phyloP scores from a whole-genome alignment of 1,284 basidiomycete genomes.

The Bjerkandera adusta region DNA sequence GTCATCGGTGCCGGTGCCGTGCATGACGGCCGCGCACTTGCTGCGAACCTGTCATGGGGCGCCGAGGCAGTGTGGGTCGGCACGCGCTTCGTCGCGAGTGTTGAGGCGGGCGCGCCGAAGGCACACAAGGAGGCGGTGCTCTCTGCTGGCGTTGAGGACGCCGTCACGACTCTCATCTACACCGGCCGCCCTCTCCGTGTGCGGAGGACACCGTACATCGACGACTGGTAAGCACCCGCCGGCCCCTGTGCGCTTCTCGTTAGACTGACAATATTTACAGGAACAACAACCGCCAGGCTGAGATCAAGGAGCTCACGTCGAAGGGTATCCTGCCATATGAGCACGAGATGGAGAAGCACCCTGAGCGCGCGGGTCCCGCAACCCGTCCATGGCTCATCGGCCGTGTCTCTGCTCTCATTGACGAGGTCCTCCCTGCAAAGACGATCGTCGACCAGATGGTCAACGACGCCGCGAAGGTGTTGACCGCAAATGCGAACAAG shows the following conservation, averaged over 20 bases:
- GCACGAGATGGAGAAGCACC: conserved; percentile 70
- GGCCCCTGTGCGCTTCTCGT: too few relatives aligned
- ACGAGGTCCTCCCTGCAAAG: conserved; percentile 77
- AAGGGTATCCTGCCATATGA: conserved; percentile 77
- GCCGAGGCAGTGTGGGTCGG: conserved; percentile 74
- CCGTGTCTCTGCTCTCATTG: conserved; percentile 70
- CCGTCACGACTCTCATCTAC: conserved; percentile 75
- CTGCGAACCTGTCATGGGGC: conserved; percentile 79
- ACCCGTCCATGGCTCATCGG: conserved; percentile 75
- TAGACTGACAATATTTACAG: conserved; percentile 25
- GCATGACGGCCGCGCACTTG: conserved; percentile 78
- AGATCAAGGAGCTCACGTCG: conserved; percentile 75
- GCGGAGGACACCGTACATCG: conserved; percentile 74
- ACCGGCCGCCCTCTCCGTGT: conserved; percentile 85
- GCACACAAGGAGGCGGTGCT: conserved; percentile 75
- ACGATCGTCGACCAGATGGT: conserved; percentile 83
- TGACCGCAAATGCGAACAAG: conserved; percentile 37
- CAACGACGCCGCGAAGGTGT: conserved; percentile 54
- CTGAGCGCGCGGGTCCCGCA: conserved; percentile 66
- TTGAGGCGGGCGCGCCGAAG: conserved; percentile 76
- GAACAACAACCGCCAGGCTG: conserved; percentile 65
- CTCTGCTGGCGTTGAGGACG: conserved; percentile 64
- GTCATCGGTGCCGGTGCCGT: conserved; percentile 85
- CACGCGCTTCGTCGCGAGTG: conserved; percentile 77
- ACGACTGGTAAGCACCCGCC: conserved; percentile 30